Evolutionary conservation across 305 asterid genomes (phyloP).

Genomic region (Fraxinus dipetala): DNA sequence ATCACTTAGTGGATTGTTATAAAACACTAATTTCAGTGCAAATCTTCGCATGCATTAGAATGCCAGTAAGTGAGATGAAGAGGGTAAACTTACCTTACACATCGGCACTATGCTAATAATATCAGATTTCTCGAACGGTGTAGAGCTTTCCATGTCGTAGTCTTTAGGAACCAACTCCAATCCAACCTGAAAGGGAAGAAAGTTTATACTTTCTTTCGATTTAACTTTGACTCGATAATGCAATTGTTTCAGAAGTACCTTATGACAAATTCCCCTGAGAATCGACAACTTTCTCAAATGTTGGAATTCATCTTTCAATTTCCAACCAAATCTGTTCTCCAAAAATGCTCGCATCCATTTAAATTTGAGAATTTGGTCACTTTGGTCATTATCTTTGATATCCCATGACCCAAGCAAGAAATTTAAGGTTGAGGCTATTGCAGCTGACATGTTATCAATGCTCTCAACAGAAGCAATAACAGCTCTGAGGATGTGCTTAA

Average conservation of each 20-base stretch:
- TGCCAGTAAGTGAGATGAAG: conserved; percentile 20
- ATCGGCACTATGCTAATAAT: conserved; percentile 84
- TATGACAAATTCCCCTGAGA: conserved; percentile 95
- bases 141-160: conserved; percentile 77
- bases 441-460: conserved; percentile 58
- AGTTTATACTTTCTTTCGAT: conserved; percentile 24
- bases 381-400: conserved; percentile 35
- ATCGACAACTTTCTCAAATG: conserved; percentile 78
- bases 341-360: conserved; percentile 71
- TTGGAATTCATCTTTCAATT: conserved; percentile 66
- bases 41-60: conserved; percentile 2
- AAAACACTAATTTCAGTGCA: conserved; percentile 3
- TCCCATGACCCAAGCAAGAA: conserved; percentile 76
- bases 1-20: conserved; percentile 1
- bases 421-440: conserved; percentile 77
- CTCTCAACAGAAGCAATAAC: conserved; percentile 80
- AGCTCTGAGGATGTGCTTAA: conserved; percentile 90
- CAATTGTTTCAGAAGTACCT: conserved; percentile 50
- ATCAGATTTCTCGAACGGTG: conserved; percentile 74
- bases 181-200: conserved; percentile 64
- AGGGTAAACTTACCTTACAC: conserved; percentile 63
- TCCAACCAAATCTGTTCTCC: conserved; percentile 79
- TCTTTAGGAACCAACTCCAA: conserved; percentile 88
- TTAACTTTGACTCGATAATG: conserved; percentile 15
- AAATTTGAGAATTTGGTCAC: conserved; percentile 54